Conservation (phyloP, 2,329 filamentous ascomycete genomes). For the Penicillium hesseltinei region DNA sequence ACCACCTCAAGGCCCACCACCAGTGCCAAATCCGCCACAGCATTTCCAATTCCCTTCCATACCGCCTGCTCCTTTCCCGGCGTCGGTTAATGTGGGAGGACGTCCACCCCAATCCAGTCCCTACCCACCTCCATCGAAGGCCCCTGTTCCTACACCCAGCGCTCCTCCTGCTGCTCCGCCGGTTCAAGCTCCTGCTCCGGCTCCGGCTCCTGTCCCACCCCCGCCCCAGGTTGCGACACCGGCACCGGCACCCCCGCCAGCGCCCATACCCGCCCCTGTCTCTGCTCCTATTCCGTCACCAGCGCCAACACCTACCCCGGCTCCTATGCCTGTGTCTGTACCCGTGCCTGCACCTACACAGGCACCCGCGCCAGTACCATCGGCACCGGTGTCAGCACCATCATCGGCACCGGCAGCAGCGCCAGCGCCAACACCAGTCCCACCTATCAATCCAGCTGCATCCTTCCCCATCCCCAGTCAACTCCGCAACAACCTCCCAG, state of each 20-base stretch:
- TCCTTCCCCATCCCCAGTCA: constrained; percentile 38
- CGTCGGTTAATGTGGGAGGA: constrained; percentile 23
- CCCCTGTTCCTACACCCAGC: constrained; percentile 15
- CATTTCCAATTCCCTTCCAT: constrained; percentile 40
- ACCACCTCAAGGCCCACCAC: constrained; percentile 28
- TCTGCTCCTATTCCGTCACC: constrained; percentile 20
- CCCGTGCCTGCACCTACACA: constrained; percentile 5
- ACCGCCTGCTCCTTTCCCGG: constrained; percentile 34
- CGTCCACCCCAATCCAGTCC: constrained; percentile 27
- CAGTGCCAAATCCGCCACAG: constrained; percentile 34
- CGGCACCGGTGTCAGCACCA: constrained; percentile 6
- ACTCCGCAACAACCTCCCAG: constrained; percentile 40
- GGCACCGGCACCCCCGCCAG: constrained; percentile 12
- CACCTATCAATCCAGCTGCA: constrained; percentile 23
- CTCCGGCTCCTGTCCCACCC: constrained; percentile 20
- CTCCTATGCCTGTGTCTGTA: constrained; percentile 12
- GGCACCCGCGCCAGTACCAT: constrained; percentile 15
- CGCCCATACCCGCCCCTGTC: constrained; percentile 18
- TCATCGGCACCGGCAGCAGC: constrained; percentile 18
- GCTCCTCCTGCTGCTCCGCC: constrained; percentile 9
- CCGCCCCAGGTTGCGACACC: constrained; percentile 11
- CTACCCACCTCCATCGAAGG: constrained; percentile 22
- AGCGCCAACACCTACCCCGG: constrained; percentile 4
- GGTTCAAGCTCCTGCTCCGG: constrained; percentile 15
- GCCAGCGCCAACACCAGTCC: constrained; percentile 16